These are phyloP conservation scores for Neospermospora avenae DNA, from an alignment of 2,329 filamentous ascomycete species.

Conservation along the genomic window DNA sequence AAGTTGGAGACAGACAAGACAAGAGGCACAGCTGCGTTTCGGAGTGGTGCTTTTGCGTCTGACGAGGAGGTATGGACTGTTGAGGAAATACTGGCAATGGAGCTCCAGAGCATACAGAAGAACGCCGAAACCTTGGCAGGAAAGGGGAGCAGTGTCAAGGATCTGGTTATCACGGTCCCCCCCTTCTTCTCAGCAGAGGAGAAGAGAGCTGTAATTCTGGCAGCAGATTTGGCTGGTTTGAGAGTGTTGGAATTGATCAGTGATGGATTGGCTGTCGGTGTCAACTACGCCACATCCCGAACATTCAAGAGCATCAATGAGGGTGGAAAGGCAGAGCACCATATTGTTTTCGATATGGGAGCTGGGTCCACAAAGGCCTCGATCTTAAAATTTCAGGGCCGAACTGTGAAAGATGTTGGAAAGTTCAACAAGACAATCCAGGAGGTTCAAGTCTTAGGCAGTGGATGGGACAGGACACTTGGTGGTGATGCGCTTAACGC, in stretches of 20 bases:
- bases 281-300: constrained; percentile 91
- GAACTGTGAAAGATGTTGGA: constrained; percentile 84
- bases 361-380: constrained; percentile 91
- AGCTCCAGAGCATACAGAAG: constrained; percentile 84
- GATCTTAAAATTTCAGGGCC: constrained; percentile 83
- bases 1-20: constrained; percentile 58
- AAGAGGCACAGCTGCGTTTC: constrained; percentile 74
- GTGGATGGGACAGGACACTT: constrained; percentile 84
- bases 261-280: constrained; percentile 85
- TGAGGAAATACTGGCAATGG: constrained; percentile 94
- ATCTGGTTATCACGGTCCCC: constrained; percentile 85
- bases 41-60: constrained; percentile 64
- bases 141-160: constrained; percentile 68
- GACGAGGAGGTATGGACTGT: constrained; percentile 70
- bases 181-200: constrained; percentile 89
- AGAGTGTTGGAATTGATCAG: constrained; percentile 82
- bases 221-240: constrained; percentile 83
- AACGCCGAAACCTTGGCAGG: constrained; percentile 86
- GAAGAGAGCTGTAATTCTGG: constrained; percentile 78
- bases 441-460: constrained; percentile 84
- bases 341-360: constrained; percentile 97
- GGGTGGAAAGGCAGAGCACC: constrained; percentile 82
- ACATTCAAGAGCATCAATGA: constrained; percentile 83
- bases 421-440: constrained; percentile 96
- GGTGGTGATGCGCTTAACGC: constrained; percentile 88